Evolutionary conservation across 2,329 filamentous ascomycete species (phyloP).

Genomic region (Chaetomium globosum): DNA sequence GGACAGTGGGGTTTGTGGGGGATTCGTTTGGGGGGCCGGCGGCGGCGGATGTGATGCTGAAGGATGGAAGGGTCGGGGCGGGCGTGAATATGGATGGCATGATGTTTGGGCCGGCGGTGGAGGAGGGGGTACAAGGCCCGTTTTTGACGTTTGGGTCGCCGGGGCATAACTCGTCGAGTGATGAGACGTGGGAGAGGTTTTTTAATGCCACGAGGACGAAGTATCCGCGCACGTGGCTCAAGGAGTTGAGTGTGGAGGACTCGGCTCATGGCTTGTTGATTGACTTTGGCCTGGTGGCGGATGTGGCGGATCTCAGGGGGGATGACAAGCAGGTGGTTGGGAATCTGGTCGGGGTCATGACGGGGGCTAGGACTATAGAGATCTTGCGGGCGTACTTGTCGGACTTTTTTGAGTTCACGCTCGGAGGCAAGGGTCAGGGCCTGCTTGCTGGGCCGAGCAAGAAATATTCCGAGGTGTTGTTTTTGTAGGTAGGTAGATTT

Average conservation of each 20-base stretch:
- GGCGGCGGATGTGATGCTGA: constrained; percentile 40
- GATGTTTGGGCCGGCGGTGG: constrained; percentile 38
- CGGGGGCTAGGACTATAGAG: constrained; percentile 37
- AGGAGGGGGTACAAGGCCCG: constrained; percentile 37
- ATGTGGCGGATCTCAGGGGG: constrained; percentile 34
- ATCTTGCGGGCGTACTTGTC: constrained; percentile 39
- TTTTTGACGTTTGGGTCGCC: constrained; percentile 42
- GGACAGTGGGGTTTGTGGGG: constrained; percentile 40
- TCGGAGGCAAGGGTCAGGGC: constrained; percentile 30
- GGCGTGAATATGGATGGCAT: constrained; percentile 46
- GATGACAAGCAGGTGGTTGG: constrained; percentile 30
- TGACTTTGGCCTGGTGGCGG: constrained; percentile 39
- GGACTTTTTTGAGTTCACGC: constrained; percentile 40
- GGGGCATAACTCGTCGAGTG: constrained; percentile 36
- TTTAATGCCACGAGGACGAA: constrained; percentile 34
- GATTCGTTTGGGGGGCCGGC: constrained; percentile 43
- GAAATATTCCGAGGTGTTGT: constrained; percentile 22
- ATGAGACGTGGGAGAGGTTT: constrained; percentile 37
- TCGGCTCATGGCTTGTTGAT: constrained; percentile 41
- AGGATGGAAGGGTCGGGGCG: constrained; percentile 40
- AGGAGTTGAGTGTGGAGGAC: constrained; percentile 39
- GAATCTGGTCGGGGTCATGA: constrained; percentile 38
- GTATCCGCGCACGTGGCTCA: constrained; percentile 38
- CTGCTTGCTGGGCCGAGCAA: constrained; percentile 30
- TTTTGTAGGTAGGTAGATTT: background rate